These are phyloP conservation scores for Fusarium sambucinum DNA, from an alignment of 2,329 filamentous ascomycete genomes.

Conservation along the genomic window DNA sequence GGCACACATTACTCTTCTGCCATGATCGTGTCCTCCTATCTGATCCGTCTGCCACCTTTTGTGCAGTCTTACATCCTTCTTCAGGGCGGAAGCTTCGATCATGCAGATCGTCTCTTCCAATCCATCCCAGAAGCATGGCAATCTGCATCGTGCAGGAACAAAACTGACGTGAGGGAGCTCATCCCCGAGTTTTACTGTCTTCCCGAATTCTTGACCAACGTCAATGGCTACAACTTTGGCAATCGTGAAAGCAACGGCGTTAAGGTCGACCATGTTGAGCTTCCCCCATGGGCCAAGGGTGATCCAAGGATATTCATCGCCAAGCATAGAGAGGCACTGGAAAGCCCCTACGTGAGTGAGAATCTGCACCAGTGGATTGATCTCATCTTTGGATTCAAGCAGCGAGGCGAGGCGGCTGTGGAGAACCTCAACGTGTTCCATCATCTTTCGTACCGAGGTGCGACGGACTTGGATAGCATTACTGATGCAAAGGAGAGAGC, in stretches of 20 bases:
- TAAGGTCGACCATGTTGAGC: constrained; percentile 83
- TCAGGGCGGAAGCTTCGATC: constrained; percentile 96
- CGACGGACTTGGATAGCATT: constrained; percentile 91
- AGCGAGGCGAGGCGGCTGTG: constrained; percentile 90
- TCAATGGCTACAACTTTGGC: constrained; percentile 95
- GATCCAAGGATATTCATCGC: constrained; percentile 95
- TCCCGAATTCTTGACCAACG: constrained; percentile 93
- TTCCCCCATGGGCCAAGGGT: constrained; percentile 98
- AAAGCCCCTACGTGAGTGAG: constrained; percentile 91
- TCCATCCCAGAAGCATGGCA: constrained; percentile 92
- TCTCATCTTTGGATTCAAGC: constrained; percentile 92
- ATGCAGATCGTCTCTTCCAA: constrained; percentile 94
- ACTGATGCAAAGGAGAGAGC: constrained; percentile 87
- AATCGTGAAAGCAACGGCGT: constrained; percentile 82
- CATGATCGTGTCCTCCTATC: constrained; percentile 97
- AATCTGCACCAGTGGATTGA: constrained; percentile 96
- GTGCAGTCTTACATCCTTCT: constrained; percentile 94
- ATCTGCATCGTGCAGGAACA: constrained; percentile 88
- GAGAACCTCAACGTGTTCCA: constrained; percentile 97
- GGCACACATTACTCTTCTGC: constrained; percentile 99
- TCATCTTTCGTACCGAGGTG: constrained; percentile 92
- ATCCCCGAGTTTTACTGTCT: constrained; percentile 98
- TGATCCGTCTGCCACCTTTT: constrained; percentile 95
- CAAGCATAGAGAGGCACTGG: constrained; percentile 94
- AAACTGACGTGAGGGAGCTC: constrained; percentile 93